Evolutionary conservation across 441 rosid genomes (phyloP).

Genomic region (Populus hybrid): DNA sequence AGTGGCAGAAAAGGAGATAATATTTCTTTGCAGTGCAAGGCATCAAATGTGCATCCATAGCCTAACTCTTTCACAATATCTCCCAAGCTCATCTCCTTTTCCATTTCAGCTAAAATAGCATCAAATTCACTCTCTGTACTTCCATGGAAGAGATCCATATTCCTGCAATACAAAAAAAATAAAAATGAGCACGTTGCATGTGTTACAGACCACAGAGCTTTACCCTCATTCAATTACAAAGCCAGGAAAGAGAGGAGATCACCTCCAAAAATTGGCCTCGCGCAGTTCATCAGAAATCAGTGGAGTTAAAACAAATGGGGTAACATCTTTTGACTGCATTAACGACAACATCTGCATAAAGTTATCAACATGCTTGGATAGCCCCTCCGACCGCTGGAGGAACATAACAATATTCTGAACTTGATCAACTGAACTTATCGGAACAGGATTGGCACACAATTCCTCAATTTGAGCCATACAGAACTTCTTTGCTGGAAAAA

Average conservation of each 20-base stretch:
- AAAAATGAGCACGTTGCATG: neutral
- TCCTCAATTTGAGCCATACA: constrained; percentile 68
- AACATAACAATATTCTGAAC: constrained; percentile 72
- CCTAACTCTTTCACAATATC: constrained; percentile 89
- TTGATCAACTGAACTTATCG: constrained; percentile 57
- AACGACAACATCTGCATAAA: constrained; percentile 69
- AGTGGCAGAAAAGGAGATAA: constrained; percentile 70
- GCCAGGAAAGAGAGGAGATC: constrained; percentile 4
- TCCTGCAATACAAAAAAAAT: constrained; percentile 36
- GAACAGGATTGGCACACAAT: constrained; percentile 48
- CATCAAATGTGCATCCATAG: constrained; percentile 81
- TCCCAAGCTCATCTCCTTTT: constrained; percentile 72
- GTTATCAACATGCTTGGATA: constrained; percentile 66
- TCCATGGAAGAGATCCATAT: constrained; percentile 43
- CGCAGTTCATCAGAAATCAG: constrained; percentile 59
- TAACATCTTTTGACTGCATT: constrained; percentile 51
- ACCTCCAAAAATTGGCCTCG: constrained; percentile 65
- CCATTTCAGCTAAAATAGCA: constrained; percentile 77
- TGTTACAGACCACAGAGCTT: neutral
- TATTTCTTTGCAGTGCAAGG: constrained; percentile 69
- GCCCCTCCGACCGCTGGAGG: constrained; percentile 73
- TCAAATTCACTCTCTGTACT: constrained; percentile 68
- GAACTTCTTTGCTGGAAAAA: constrained; percentile 63
- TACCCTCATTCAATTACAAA: constrained; percentile 7
- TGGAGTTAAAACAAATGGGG: constrained; percentile 59